A percentile compares a stretch with the other conserved stretches of the same genome.
These are phyloP conservation scores for Pleurotus tuoliensis DNA, from an alignment of 768 basidiomycete genomes.

Conservation along the genomic window DNA sequence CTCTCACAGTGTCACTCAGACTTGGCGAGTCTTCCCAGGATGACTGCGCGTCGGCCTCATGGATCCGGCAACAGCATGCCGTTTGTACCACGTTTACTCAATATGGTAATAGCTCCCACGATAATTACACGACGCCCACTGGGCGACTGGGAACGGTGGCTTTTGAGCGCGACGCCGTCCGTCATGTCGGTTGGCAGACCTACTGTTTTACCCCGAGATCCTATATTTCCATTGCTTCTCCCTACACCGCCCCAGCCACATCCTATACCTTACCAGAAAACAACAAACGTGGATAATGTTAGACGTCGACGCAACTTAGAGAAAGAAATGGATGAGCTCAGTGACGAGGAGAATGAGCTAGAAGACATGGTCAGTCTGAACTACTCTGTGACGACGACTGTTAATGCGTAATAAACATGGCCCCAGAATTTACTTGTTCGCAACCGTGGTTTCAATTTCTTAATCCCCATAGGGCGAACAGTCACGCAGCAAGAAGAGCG, in stretches of 20 bases:
- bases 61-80: too few species aligned
- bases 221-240: slow-evolving; percentile 59
- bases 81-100: too few species aligned
- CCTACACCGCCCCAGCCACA: slow-evolving; percentile 65
- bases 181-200: slow-evolving; percentile 54
- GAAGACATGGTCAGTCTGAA: slow-evolving; percentile 57
- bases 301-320: slow-evolving; percentile 64
- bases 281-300: slow-evolving; percentile 47
- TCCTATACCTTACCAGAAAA: slow-evolving; percentile 52
- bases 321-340: slow-evolving; percentile 78
- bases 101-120: too few species aligned
- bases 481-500: slow-evolving; percentile 80
- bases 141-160: too few species aligned
- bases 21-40: not conserved
- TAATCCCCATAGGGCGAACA: slow-evolving; percentile 70
- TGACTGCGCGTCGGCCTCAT: not conserved
- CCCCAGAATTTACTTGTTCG: slow-evolving; percentile 54
- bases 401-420: too few species aligned
- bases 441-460: slow-evolving; percentile 61
- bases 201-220: slow-evolving; percentile 68
- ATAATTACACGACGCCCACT: too few species aligned
- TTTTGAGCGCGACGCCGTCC: too few species aligned
- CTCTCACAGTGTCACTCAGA: not conserved
- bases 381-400: too few species aligned
- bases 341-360: slow-evolving; percentile 80